phyloP scores from a whole-genome alignment of 495 filamentous ascomycete species.

The Xylaria sp. region DNA sequence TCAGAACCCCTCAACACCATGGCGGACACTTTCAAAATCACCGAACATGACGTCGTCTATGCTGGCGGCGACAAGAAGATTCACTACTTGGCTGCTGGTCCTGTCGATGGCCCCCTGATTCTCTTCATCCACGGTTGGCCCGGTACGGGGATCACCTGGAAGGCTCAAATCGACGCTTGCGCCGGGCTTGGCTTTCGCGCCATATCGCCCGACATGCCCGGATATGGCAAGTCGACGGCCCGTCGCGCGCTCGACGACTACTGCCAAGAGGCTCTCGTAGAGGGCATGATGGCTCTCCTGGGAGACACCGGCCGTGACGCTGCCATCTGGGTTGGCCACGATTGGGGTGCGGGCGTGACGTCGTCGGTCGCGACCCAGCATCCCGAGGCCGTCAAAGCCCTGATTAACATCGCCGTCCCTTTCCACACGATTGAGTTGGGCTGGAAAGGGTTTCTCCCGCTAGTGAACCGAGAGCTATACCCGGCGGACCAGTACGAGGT shows the following conservation, averaged over 20 bases:
- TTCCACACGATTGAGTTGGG: constrained; percentile 22
- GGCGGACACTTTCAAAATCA: constrained; percentile 6
- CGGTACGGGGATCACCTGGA: constrained; percentile 24
- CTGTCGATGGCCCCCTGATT: constrained; percentile 19
- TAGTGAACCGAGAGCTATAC: constrained; percentile 17
- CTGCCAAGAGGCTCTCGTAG: constrained; percentile 20
- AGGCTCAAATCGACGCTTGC: constrained; percentile 13
- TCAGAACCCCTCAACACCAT: not conserved
- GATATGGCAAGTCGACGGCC: constrained; percentile 23
- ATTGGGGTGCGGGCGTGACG: constrained; percentile 25
- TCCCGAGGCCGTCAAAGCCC: constrained; percentile 23
- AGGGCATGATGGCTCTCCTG: constrained; percentile 27
- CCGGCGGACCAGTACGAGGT: constrained; percentile 21
- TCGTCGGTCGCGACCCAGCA: constrained; percentile 28
- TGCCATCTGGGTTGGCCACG: constrained; percentile 28
- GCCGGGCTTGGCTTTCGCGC: constrained; percentile 23
- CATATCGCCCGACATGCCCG: constrained; percentile 25
- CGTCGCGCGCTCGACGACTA: constrained; percentile 19
- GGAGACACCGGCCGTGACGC: constrained; percentile 24
- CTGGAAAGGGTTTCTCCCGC: constrained; percentile 16
- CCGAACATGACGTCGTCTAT: constrained; percentile 24
- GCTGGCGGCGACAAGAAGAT: constrained; percentile 25
- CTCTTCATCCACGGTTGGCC: constrained; percentile 25
- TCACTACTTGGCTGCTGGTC: constrained; percentile 25
- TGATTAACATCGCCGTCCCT: constrained; percentile 21